Evolutionary conservation across 805 yeast species (phyloP).

Genomic region (Spathaspora passalidarum): DNA sequence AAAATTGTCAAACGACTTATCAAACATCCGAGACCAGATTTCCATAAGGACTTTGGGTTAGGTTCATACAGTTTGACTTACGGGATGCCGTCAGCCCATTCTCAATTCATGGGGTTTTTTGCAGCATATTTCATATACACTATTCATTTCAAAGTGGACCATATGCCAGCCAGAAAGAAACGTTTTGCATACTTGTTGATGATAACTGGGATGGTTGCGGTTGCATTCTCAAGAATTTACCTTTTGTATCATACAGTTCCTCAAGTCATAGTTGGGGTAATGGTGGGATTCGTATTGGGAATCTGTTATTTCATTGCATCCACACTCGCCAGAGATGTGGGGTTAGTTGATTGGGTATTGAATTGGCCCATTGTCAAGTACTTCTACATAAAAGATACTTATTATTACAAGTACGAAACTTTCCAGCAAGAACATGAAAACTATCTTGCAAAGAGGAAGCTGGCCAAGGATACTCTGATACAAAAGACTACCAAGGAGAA

Average conservation of each 20-base stretch:
- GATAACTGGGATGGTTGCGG: conserved; percentile 31
- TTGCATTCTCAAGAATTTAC: conserved; percentile 71
- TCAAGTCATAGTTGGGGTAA: conserved; percentile 74
- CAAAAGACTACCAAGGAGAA: not conserved
- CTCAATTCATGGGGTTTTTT: conserved; percentile 91
- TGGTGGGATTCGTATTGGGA: conserved; percentile 62
- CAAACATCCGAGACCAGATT: conserved; percentile 73
- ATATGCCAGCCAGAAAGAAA: conserved; percentile 24
- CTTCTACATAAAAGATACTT: conserved; percentile 61
- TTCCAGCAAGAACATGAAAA: conserved; percentile 45
- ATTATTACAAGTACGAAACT: conserved; percentile 45
- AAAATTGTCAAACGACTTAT: conserved; percentile 60
- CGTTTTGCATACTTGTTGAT: conserved; percentile 25
- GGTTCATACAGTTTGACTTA: conserved; percentile 55
- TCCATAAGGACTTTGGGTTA: conserved; percentile 42
- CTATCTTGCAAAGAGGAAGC: conserved; percentile 9
- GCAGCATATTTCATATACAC: conserved; percentile 53
- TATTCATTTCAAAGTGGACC: conserved; percentile 40
- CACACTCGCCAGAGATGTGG: conserved; percentile 58
- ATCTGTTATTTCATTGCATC: conserved; percentile 52
- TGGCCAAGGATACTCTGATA: not conserved
- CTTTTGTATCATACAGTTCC: conserved; percentile 68
- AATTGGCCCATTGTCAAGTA: conserved; percentile 50
- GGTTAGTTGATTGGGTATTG: conserved; percentile 64
- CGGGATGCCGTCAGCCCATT: conserved; percentile 98